Percentiles rank a stretch among this genome's conserved stretches.
Conservation (phyloP, 345 rosid species). For the Cardamine chenopodiifolia region DNA sequence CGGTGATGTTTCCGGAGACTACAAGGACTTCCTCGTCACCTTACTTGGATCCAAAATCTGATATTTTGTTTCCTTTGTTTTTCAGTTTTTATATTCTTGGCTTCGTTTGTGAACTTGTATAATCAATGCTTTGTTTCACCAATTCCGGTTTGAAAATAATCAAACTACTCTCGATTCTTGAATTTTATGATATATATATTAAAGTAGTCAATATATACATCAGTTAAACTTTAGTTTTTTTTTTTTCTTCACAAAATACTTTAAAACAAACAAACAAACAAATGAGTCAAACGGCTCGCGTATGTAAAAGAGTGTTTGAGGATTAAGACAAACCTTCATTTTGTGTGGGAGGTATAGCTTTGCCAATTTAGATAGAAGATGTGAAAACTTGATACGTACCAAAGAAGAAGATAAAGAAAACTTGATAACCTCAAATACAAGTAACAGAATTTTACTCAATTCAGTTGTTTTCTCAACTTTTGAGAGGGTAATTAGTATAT, state of each 20-base stretch:
- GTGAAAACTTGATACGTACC: too few species aligned
- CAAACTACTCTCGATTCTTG: background rate
- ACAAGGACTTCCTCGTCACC: slow-evolving; percentile 64
- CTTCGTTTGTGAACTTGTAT: slow-evolving; percentile 27
- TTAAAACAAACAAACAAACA: background rate
- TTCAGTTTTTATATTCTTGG: slow-evolving; percentile 8
- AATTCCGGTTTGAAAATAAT: slow-evolving; percentile 4
- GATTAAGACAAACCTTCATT: background rate
- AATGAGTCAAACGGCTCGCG: background rate
- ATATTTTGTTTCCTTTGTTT: slow-evolving; percentile 16
- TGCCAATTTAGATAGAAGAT: too few species aligned
- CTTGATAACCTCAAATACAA: too few species aligned
- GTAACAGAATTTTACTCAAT: too few species aligned
- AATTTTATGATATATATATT: background rate
- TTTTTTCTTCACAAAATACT: too few species aligned
- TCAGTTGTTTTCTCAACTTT: too few species aligned
- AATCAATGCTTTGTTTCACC: background rate
- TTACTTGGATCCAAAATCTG: slow-evolving; percentile 67
- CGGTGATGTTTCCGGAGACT: slow-evolving; percentile 81
- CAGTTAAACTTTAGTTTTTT: background rate
- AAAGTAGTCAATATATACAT: background rate
- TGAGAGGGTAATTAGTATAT: too few species aligned
- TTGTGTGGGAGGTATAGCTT: background rate
- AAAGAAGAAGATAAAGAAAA: background rate
- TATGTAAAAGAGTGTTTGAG: background rate